Evolutionary conservation across 495 filamentous ascomycete species (phyloP).

Genomic region (Corynascus novoguineensis): DNA sequence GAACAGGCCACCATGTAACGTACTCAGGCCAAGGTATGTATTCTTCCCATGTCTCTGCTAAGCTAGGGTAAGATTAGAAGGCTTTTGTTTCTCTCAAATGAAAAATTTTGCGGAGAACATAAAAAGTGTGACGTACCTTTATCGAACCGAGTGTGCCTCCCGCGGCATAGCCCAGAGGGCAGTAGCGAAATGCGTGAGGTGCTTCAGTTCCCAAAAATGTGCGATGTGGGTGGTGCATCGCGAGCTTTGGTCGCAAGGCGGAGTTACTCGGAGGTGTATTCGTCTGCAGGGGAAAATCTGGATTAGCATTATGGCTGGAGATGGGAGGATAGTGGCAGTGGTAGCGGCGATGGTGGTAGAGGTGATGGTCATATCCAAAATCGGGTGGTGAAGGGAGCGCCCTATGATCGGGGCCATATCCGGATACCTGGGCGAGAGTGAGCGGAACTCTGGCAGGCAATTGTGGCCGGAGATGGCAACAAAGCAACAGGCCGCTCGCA

Average conservation of each 20-base stretch:
- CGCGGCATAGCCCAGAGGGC: background rate
- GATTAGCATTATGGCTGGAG: slow-evolving; percentile 3
- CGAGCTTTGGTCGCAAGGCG: background rate
- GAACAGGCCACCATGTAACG: background rate
- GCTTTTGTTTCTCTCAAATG: no score
- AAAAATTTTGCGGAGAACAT: background rate
- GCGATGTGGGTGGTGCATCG: background rate
- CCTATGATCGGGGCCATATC: background rate
- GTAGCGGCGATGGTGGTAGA: background rate
- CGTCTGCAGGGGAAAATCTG: background rate
- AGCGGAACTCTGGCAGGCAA: background rate
- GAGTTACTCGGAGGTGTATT: slow-evolving; percentile 6
- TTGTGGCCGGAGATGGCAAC: background rate
- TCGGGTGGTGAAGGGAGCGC: background rate
- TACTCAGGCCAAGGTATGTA: background rate
- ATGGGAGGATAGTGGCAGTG: background rate
- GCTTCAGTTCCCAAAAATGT: background rate
- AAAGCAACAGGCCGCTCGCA: background rate
- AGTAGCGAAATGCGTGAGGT: background rate
- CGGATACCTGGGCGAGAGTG: background rate
- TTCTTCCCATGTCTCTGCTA: background rate
- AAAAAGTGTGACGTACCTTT: background rate
- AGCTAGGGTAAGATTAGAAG: background rate
- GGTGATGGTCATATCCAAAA: slow-evolving; percentile 10
- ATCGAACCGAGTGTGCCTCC: slow-evolving; percentile 1